phyloP scores from a whole-genome alignment of 2,329 filamentous ascomycete genomes.

The Fusarium sp. region DNA sequence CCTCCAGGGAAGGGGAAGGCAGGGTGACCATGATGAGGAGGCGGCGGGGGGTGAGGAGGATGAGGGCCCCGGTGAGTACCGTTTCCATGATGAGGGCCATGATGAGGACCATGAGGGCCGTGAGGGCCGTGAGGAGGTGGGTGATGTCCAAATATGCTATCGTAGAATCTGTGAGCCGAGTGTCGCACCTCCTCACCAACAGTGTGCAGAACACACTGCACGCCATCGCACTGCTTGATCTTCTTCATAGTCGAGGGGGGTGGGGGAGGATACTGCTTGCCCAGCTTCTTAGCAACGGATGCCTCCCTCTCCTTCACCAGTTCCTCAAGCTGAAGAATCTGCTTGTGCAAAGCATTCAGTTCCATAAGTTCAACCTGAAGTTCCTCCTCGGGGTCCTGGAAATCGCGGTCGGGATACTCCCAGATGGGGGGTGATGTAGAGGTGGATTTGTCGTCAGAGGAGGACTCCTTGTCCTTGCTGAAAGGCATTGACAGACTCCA shows the following conservation, averaged over 20 bases:
- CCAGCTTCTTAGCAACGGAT: constrained; percentile 51
- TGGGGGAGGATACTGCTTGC: constrained; percentile 36
- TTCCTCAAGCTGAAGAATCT: constrained; percentile 54
- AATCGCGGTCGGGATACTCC: constrained; percentile 18
- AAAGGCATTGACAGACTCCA: constrained; percentile 40
- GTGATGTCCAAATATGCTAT: constrained; percentile 28
- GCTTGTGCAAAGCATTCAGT: constrained; percentile 55
- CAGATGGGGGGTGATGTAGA: constrained; percentile 12
- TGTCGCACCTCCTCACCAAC: constrained; percentile 53
- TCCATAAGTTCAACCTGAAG: constrained; percentile 57
- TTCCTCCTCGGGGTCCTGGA: constrained; percentile 47
- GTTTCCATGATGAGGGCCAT: constrained; percentile 30
- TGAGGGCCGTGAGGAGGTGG: constrained; percentile 24
- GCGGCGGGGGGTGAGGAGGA: constrained; percentile 39
- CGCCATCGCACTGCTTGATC: constrained; percentile 32
- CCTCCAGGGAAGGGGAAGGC: constrained; percentile 43
- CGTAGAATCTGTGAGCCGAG: constrained; percentile 35
- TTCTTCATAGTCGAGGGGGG: constrained; percentile 37
- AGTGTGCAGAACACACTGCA: constrained; percentile 55
- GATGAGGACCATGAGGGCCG: neutral
- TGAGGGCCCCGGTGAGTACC: constrained; percentile 18
- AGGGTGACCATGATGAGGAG: constrained; percentile 24
- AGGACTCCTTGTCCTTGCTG: constrained; percentile 22
- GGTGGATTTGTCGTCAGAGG: constrained; percentile 1
- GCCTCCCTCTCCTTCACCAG: constrained; percentile 56